A percentile compares a stretch with the other conserved stretches of the same genome.
phyloP scores from a whole-genome alignment of 208 protist species.

The Wallacemonas collosoma region DNA sequence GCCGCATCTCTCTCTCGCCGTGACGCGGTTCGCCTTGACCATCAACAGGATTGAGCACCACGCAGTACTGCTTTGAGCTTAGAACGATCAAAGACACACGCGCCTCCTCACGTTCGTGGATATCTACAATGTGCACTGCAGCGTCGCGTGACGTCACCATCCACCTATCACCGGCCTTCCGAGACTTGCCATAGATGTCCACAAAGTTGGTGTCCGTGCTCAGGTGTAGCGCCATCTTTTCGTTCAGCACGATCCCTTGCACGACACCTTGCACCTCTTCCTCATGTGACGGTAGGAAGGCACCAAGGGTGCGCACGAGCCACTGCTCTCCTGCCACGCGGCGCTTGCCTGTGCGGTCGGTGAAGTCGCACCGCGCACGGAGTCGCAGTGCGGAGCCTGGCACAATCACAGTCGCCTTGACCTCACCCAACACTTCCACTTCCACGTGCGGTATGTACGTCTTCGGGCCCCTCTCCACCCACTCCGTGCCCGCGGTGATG shows the following conservation, averaged over 20 bases:
- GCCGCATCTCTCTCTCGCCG: slow-evolving; percentile 84
- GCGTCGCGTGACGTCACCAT: slow-evolving; percentile 85
- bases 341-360: slow-evolving; percentile 57
- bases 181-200: slow-evolving; percentile 77
- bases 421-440: slow-evolving; percentile 70
- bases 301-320: slow-evolving; percentile 77
- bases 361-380: slow-evolving; percentile 69
- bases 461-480: slow-evolving; percentile 89
- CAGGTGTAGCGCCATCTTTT: slow-evolving; percentile 82
- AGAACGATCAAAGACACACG: slow-evolving; percentile 84
- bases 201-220: slow-evolving; percentile 74
- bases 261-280: slow-evolving; percentile 81
- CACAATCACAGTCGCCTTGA: slow-evolving; percentile 74
- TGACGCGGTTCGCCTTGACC: slow-evolving; percentile 64
- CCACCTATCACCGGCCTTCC: slow-evolving; percentile 84
- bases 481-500: slow-evolving; percentile 87
- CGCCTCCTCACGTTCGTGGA: slow-evolving; percentile 81
- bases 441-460: slow-evolving; percentile 92
- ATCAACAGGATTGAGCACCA: slow-evolving; percentile 92
- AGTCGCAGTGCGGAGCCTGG: slow-evolving; percentile 90
- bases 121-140: slow-evolving; percentile 85
- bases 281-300: slow-evolving; percentile 89
- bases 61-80: slow-evolving; percentile 88
- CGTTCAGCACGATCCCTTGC: slow-evolving; percentile 78
- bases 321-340: slow-evolving; percentile 90